phyloP scores from a whole-genome alignment of 2,329 filamentous ascomycete genomes.

The Sporothrix variecibatus region DNA sequence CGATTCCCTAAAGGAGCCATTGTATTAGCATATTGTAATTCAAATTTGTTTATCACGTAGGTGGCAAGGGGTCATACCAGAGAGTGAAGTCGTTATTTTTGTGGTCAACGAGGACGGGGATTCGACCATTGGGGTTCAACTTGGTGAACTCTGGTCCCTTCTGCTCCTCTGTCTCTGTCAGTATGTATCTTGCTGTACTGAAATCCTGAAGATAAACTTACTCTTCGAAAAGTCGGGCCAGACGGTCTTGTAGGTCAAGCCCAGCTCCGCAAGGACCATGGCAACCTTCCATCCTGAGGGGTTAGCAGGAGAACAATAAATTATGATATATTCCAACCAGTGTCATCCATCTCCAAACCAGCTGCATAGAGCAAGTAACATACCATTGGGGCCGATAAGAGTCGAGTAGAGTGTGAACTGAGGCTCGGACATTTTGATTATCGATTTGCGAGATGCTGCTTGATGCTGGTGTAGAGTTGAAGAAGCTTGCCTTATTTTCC shows the following conservation, averaged over 20 bases:
- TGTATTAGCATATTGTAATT: no score
- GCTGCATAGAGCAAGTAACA: no score
- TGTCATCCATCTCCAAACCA: no score
- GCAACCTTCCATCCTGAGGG: constrained; percentile 9
- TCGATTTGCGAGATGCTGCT: neutral
- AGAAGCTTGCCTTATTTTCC: neutral
- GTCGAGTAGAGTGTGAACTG: constrained; percentile 17
- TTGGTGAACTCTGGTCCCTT: constrained; percentile 16
- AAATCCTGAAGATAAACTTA: neutral
- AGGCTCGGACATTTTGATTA: neutral
- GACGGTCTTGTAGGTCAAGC: constrained; percentile 5
- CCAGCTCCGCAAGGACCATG: constrained; percentile 12
- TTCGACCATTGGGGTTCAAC: constrained; percentile 27
- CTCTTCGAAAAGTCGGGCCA: constrained; percentile 10
- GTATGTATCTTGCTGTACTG: neutral
- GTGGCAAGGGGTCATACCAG: no score
- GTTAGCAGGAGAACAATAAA: neutral
- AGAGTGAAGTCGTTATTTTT: constrained; percentile 49
- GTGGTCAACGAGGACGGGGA: constrained; percentile 35
- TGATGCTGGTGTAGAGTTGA: neutral
- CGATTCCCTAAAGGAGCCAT: constrained; percentile 37
- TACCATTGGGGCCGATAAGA: constrained; percentile 9
- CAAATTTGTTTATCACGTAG: no score
- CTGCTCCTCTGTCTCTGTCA: neutral
- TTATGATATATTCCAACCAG: no score